A percentile compares a stretch with the other conserved stretches of the same genome.
These are phyloP conservation scores for Avena insularis DNA, from an alignment of 176 grass and related monocot species.

Conservation along the genomic window DNA sequence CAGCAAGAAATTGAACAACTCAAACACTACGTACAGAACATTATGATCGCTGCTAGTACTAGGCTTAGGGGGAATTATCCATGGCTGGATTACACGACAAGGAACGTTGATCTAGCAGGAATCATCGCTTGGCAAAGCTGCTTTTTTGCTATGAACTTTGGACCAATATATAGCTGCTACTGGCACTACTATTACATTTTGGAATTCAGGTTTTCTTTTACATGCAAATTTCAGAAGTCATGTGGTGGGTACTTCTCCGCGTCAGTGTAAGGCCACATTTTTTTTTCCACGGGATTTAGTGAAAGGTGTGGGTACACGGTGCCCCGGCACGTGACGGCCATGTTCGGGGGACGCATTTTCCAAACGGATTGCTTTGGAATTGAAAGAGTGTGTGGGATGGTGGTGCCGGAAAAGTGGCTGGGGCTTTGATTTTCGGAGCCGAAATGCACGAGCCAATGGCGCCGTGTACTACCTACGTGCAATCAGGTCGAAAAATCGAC, in stretches of 20 bases:
- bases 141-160: conserved; percentile 12
- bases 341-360: background rate
- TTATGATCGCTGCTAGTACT: background rate
- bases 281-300: background rate
- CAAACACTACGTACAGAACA: background rate
- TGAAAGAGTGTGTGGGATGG: background rate
- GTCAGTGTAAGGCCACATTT: background rate
- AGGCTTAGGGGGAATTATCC: background rate
- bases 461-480: background rate
- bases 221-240: too few species aligned
- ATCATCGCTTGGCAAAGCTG: conserved; percentile 14
- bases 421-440: background rate
- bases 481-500: conserved; percentile 42
- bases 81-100: conserved; percentile 52
- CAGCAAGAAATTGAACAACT: too few species aligned
- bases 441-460: conserved; percentile 20
- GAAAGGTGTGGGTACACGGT: background rate
- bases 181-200: background rate
- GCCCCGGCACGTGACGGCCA: background rate
- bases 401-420: background rate
- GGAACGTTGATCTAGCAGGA: background rate
- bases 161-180: background rate
- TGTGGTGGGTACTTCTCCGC: too few species aligned
- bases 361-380: background rate
- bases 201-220: background rate